Evolutionary conservation across 441 rosid species (phyloP), one percentile per base, ranked within the genome.

Genomic region (Brassica balearica): DNA sequence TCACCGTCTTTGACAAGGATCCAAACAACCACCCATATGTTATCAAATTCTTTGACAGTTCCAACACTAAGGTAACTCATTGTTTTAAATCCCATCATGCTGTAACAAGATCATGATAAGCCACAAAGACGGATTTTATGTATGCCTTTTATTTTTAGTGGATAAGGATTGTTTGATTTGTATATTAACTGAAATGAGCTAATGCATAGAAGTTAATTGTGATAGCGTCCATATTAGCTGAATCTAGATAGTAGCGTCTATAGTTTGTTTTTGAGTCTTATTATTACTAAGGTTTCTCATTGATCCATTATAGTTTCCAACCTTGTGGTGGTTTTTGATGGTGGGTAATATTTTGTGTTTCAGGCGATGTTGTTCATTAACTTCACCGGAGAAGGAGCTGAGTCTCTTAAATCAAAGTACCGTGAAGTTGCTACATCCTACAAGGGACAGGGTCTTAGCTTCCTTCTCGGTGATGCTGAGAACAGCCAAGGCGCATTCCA

Each of bases 401-500:
- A 90, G 77, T 75, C 97, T 69, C 78, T 92, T 41, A 86, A 86
- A 74, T 84, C 90, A 74, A 92, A 87, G 74, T 96, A 87, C 83
- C 91, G 80, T 46, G 94, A 87, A 73, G 88, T 90, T 75, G 97
- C 99, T 69, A 82, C 82, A 82, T 86, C 91, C 83, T 85, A 81
- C 88, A 96, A 84, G 78, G 95, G 95, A 77, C 74, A 89, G 63
- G 94, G 93, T 72, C 66, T 92, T 53, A 67, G 84, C 85, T 94
- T 96, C 86, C 85, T 96, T 85, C 58, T 92, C 77, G 98, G 98
- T 78, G 96, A 96, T 81, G 67, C 87, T 17, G 98, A 92, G 68
- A 89, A 89, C 76, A 90, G 97, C 88, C 88, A 94, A 86, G 93
- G 88, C 71, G 98, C 97, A 64, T 87, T 96, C 82, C 95, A 96